These are phyloP conservation scores for Schwanniomyces pseudopolymorphus DNA, from an alignment of 805 yeast species.

Conservation along the genomic window DNA sequence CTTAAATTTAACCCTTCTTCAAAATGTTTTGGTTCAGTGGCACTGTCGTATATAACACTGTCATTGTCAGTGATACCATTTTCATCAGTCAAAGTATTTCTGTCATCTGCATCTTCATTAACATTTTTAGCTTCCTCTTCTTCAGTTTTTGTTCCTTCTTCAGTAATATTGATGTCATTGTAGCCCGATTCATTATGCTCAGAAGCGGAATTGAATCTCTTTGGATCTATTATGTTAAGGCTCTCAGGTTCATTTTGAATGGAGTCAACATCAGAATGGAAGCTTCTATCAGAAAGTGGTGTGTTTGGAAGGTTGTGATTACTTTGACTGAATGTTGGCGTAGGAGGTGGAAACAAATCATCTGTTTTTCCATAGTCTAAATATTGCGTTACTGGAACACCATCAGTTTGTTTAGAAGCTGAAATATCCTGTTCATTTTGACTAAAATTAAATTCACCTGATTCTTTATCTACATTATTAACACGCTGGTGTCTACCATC, in stretches of 20 bases:
- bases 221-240: constrained; percentile 20
- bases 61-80: constrained; percentile 1
- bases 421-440: neutral
- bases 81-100: neutral
- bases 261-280: constrained; percentile 39
- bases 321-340: constrained; percentile 21
- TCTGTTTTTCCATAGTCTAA: neutral
- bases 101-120: constrained; percentile 8
- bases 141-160: constrained; percentile 14
- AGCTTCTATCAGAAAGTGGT: constrained; percentile 36
- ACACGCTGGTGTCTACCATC: neutral
- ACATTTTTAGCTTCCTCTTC: constrained; percentile 4
- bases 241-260: constrained; percentile 37
- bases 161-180: neutral
- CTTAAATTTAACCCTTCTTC: neutral
- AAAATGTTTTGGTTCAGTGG: neutral
- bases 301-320: constrained; percentile 24
- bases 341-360: constrained; percentile 20
- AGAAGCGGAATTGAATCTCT: neutral
- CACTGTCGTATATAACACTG: neutral
- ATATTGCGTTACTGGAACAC: neutral
- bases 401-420: neutral
- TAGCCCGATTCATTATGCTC: neutral
- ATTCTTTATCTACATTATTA: neutral
- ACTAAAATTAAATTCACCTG: neutral